Base-by-base conservation (phyloP, 2,329 filamentous ascomycete genomes). In the Xylaria sp. region DNA sequence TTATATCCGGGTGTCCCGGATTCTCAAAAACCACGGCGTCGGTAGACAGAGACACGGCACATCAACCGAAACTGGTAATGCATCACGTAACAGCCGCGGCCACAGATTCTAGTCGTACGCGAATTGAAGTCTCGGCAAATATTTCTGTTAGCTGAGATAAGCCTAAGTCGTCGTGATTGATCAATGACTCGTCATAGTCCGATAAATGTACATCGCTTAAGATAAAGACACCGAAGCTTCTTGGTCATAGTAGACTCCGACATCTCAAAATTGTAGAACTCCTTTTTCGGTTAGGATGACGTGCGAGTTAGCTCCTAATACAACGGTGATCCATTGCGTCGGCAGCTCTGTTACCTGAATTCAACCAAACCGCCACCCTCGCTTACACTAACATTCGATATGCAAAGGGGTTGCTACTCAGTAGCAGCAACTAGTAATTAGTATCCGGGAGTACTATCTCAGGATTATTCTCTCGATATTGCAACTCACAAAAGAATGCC, bases 21-120 rank as follows among this genome's bases (percentile, higher is more conserved):
- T 54, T 32, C 41, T 56, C 28, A 52, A 28, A 61, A 65, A 57
- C 66, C 66, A 61, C 50, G 61, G 61, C 64, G 56, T 61, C 37
- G 62, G 66, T 61, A 65, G 60, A 52, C 8, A n/a, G 44, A 20
- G 34, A 20, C 37, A 28, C 48, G 50, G 48, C n/a, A 60, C 39
- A 4, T 37, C 25, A 60, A 60, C 41, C 32, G 23, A 57, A 46
- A 46, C 13, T 18, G 41, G 41, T n/a, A 46, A 39, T n/a, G 41
- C 37, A 23, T 52, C 55, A 46, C 12, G 46, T 48, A 44, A 15
- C 44, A 15, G 28, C 18, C 28, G 39, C 18, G 37, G 25, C 23
- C 23, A 34, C 18, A 56, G 37, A 48, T 2, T 34, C 9, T 25
- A 4, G 28, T 28, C 2, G 28, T 28, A 52, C 37, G 3, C 48